These are phyloP conservation scores for Posidonia oceanica DNA, from an alignment of 116 monocot genomes.

Conservation along the genomic window DNA sequence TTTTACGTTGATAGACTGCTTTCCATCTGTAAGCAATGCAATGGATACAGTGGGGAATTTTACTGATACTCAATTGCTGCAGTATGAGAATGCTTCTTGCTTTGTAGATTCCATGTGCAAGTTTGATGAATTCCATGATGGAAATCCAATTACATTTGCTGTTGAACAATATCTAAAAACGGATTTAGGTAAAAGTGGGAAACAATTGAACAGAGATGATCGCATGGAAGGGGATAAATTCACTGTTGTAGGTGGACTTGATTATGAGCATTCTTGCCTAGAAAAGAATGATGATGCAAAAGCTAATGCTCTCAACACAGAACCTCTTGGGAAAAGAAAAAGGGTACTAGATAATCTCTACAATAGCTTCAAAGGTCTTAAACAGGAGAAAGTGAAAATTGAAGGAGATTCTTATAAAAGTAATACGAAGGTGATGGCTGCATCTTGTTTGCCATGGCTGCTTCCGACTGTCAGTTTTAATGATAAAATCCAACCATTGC, in stretches of 20 bases:
- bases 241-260: constrained; percentile 7
- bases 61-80: constrained; percentile 17
- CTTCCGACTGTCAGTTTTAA: constrained; percentile 60
- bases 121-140: too few species aligned
- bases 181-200: constrained; percentile 28
- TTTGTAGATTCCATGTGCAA: constrained; percentile 54
- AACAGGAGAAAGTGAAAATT: constrained; percentile 17
- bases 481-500: constrained; percentile 44
- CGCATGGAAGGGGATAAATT: constrained; percentile 12
- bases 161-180: constrained; percentile 40
- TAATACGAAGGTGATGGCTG: constrained; percentile 14
- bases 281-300: constrained; percentile 19
- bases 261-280: constrained; percentile 7
- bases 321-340: constrained; percentile 28
- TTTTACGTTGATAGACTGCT: constrained; percentile 30
- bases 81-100: constrained; percentile 47
- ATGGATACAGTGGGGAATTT: constrained; percentile 19
- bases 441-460: constrained; percentile 30
- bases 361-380: constrained; percentile 27
- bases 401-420: constrained; percentile 11
- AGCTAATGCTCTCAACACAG: constrained; percentile 5
- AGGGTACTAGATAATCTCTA: constrained; percentile 22
- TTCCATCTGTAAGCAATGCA: constrained; percentile 30
- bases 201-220: constrained; percentile 11
- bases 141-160: constrained; percentile 19